Base-by-base conservation (phyloP, 352 stramenopile genomes). In the Globisporangium uncinulatum region DNA sequence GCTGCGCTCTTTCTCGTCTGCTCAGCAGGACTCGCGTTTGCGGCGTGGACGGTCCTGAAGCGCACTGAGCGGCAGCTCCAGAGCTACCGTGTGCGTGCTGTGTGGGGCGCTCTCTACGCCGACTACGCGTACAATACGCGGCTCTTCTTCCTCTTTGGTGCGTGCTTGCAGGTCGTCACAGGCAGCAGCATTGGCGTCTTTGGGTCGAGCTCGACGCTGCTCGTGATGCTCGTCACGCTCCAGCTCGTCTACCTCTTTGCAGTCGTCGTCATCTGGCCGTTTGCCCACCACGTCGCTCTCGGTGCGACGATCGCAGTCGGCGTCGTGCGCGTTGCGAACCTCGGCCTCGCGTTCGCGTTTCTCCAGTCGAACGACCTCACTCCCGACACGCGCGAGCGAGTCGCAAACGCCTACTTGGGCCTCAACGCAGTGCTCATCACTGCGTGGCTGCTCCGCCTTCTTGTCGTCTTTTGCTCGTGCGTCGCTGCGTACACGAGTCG, bases 21-120 rank as follows among this genome's bases (percentile, higher is more conserved):
- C 20, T 43, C 66, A 3, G 31, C 46, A 8, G 59, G 59, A 15
- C 49, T 83, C 8, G 53, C 36, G 1, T 46, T 44, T n/a, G 34
- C 68, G 9, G 53, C 57, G 3, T 46, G 55, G 20, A 37, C 44
- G 6, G 49, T 83, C 34, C 21, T 66, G 15, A 32, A 55, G 39
- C 61, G 63, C 29, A 69, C 41, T 0, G 51, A 73, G 50, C 57
- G 60, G 5, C 20, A 70, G 19, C 64, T 83, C 43, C 61, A 49
- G 20, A 60, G 57, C 43, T 70, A 61, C 43, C 53, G 59, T 11
- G 60, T 21, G 3, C 36, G 67, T 24, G 69, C 70, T 17, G 49
- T 73, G 13, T 83, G 65, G 44, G 69, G 74, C 24, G 51, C 61
- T 3, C 54, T 83, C 15, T 83, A 83, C 55, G 65, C 62, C 4